phyloP scores from a whole-genome alignment of 768 basidiomycete species.

The Lactarius sp. region DNA sequence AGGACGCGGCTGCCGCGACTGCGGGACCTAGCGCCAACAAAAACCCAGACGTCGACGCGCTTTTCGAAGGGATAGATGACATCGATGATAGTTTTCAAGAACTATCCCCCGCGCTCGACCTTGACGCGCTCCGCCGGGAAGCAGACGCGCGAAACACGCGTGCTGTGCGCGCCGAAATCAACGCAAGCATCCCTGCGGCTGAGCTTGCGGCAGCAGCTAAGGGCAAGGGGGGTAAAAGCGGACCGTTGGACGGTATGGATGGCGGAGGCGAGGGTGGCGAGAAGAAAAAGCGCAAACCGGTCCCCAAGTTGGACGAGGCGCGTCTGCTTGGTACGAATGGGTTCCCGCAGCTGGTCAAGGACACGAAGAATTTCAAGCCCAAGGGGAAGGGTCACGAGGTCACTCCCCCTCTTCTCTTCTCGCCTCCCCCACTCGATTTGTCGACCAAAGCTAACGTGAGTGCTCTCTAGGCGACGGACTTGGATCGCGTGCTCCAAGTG shows the following conservation, averaged over 20 bases:
- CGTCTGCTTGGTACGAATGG: conserved; percentile 69
- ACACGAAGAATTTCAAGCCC: conserved; percentile 70
- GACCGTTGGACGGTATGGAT: conserved; percentile 29
- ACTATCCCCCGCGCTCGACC: conserved; percentile 50
- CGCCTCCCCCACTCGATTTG: not conserved
- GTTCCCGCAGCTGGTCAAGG: conserved; percentile 73
- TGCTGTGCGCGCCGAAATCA: conserved; percentile 41
- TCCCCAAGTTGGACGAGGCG: conserved; percentile 67
- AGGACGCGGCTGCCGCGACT: conserved; percentile 33
- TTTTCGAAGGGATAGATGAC: conserved; percentile 47
- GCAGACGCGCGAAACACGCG: conserved; percentile 47
- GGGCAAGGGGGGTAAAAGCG: conserved; percentile 34
- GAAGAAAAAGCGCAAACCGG: conserved; percentile 46
- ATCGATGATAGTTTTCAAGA: conserved; percentile 35
- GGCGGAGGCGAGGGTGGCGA: conserved; percentile 30
- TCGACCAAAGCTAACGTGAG: not conserved
- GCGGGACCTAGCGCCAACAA: conserved; percentile 10
- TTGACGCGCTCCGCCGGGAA: conserved; percentile 49
- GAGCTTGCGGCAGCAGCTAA: conserved; percentile 30
- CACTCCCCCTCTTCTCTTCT: conserved; percentile 21
- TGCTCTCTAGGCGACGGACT: conserved; percentile 59
- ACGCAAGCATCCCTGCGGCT: conserved; percentile 46
- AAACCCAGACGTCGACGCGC: conserved; percentile 35
- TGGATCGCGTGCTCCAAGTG: conserved; percentile 70
- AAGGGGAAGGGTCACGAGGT: conserved; percentile 95